A percentile compares a stretch with the other conserved stretches of the same genome.
phyloP scores from a whole-genome alignment of 108 stramenopile species.

The Bacterosira constricta region DNA sequence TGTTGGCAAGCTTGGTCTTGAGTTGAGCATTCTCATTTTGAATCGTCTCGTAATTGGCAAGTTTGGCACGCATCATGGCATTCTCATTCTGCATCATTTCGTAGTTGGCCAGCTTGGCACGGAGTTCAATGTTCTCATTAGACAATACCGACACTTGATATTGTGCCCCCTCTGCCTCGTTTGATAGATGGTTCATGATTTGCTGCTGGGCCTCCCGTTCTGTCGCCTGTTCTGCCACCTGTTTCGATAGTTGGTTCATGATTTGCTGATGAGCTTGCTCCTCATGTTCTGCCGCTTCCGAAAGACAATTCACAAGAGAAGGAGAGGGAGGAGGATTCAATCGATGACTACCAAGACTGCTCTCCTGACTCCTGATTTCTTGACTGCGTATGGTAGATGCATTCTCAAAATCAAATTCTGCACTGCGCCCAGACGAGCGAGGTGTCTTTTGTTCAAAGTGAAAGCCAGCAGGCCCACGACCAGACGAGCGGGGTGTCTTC shows the following conservation, averaged over 20 bases:
- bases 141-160: neutral
- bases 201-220: neutral
- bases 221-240: neutral
- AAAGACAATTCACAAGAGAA: neutral
- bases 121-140: constrained; percentile 9
- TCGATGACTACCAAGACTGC: neutral
- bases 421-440: constrained; percentile 4
- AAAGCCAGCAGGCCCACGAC: constrained; percentile 16
- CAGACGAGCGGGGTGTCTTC: constrained; percentile 43
- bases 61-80: neutral
- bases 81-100: constrained; percentile 8
- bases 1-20: neutral
- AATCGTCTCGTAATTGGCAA: neutral
- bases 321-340: neutral
- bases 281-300: no score
- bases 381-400: neutral
- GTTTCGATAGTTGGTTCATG: neutral
- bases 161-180: neutral
- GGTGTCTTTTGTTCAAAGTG: constrained; percentile 5
- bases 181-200: neutral
- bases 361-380: neutral
- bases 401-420: constrained; percentile 3
- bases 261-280: neutral
- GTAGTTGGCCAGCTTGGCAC: neutral
- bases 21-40: neutral